A percentile compares a stretch with the other conserved stretches of the same genome.
Evolutionary conservation across 2,329 filamentous ascomycete genomes (phyloP).

Genomic region (Rhexocercosporidium sp.): DNA sequence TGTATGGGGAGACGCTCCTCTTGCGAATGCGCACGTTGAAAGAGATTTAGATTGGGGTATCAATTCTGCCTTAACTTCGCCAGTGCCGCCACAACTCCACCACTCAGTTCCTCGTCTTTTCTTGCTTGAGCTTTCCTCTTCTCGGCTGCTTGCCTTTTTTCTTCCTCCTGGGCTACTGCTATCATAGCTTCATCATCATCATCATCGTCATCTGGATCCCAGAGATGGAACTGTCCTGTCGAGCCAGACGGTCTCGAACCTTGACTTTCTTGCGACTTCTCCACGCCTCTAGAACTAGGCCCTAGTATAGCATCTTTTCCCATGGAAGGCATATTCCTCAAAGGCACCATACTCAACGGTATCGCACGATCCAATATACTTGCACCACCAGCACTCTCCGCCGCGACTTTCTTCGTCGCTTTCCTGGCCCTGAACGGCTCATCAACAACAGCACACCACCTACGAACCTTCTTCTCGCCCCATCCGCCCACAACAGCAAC

Average conservation of each 20-base stretch:
- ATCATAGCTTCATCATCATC: conserved; percentile 54
- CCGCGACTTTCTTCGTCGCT: conserved; percentile 61
- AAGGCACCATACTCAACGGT: conserved; percentile 39
- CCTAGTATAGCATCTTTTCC: neutral
- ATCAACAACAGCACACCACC: conserved; percentile 80
- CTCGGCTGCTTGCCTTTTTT: conserved; percentile 42
- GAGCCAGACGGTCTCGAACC: conserved; percentile 8
- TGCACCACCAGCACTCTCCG: conserved; percentile 28
- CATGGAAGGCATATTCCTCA: conserved; percentile 34
- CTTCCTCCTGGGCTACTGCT: conserved; percentile 52
- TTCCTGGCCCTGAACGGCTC: conserved; percentile 83
- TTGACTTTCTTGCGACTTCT: conserved; percentile 11
- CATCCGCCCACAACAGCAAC: conserved; percentile 85
- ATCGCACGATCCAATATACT: conserved; percentile 46
- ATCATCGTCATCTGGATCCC: conserved; percentile 47
- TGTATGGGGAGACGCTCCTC: too few relatives aligned
- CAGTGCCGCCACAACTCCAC: conserved; percentile 65
- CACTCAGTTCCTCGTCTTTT: conserved; percentile 54
- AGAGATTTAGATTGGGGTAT: neutral
- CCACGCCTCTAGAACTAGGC: neutral
- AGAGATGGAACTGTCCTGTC: conserved; percentile 46
- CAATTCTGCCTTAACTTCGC: conserved; percentile 52
- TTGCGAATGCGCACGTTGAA: too few relatives aligned
- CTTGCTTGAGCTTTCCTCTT: conserved; percentile 33
- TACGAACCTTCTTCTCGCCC: conserved; percentile 93